Base-by-base conservation (phyloP, 2,329 filamentous ascomycete species). In the Diaporthe sp. region DNA sequence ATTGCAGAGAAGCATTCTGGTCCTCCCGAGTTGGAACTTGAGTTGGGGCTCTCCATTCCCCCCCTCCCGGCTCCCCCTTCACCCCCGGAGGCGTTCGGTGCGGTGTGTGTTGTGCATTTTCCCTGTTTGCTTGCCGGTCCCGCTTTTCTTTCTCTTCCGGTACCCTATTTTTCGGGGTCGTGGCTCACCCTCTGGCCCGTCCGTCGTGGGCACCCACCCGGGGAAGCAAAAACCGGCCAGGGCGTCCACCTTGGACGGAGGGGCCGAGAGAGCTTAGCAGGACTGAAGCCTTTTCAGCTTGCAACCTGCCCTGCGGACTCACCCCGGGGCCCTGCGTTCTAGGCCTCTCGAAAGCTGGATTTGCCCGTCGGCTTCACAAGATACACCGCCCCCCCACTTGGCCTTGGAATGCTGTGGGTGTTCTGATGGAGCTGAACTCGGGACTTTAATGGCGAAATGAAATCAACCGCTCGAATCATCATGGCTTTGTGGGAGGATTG, bases 241-340 rank as follows among this genome's bases (percentile, higher is more conserved):
- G n/a, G n/a, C 46, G 46, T 17, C 65, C 65, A 68, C 46, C 46
- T 68, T 22, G 15, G 46, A 53, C 65, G 65, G 65, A 53, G 46
- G 65, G 31, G 65, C 65, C 65, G 65, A 53, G 19, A 68, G 65
- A 68, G 46, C 65, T 68, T 68, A 34, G 46, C 65, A 68, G 65
- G 31, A 53, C 28, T 28, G 65, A 68, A 68, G 65, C 65, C 31
- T 53, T 42, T 53, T 68, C 65, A 68, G 65, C 46, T n/a, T 68
- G 46, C 31, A 42, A 42, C 22, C 31, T 68, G 31, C 46, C 57
- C 15, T 31, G 34, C 31, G n/a, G 65, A 22, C 31, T 37, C 31
- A 53, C 44, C 46, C 8, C 31, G 46, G 46, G 46, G 31, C n/a
- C 22, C 65, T 65, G 31, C 8, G 65, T 53, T 68, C 65, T 53